A percentile compares a stretch with the other conserved stretches of the same genome.
phyloP scores from a whole-genome alignment of 495 filamentous ascomycete species.

The Trichoderma erinaceum region DNA sequence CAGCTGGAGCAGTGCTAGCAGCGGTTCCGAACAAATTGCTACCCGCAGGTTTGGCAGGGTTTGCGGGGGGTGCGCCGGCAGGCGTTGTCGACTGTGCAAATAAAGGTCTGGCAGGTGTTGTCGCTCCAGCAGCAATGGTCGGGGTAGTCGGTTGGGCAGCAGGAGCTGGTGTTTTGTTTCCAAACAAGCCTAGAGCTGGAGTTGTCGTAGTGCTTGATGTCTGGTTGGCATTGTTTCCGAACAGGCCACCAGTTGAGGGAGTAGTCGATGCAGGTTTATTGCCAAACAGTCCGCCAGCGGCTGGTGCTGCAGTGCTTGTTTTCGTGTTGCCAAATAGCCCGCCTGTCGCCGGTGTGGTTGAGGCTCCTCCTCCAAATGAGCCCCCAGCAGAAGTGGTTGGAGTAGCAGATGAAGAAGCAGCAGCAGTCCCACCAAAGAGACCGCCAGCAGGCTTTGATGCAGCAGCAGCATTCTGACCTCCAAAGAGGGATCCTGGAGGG shows the following conservation, averaged over 20 bases:
- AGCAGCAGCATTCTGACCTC: neutral
- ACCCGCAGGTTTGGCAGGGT: slow-evolving; percentile 21
- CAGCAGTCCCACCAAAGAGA: slow-evolving; percentile 23
- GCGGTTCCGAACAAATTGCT: slow-evolving; percentile 19
- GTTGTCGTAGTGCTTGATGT: slow-evolving; percentile 15
- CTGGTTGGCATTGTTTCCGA: slow-evolving; percentile 21
- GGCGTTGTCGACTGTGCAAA: slow-evolving; percentile 56
- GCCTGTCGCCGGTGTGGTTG: slow-evolving; percentile 17
- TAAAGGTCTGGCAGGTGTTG: slow-evolving; percentile 33
- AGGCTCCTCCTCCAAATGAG: slow-evolving; percentile 50
- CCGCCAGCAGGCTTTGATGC: slow-evolving; percentile 17
- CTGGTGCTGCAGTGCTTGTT: slow-evolving; percentile 35
- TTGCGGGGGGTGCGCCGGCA: slow-evolving; percentile 53
- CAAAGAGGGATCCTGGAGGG: slow-evolving; percentile 19
- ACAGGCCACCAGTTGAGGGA: slow-evolving; percentile 16
- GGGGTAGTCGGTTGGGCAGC: slow-evolving; percentile 30
- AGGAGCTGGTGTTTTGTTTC: slow-evolving; percentile 24
- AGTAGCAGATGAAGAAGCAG: slow-evolving; percentile 19
- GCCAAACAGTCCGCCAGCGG: slow-evolving; percentile 24
- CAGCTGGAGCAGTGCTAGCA: neutral
- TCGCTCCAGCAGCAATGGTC: slow-evolving; percentile 16
- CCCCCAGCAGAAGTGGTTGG: slow-evolving; percentile 30
- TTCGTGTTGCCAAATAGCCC: slow-evolving; percentile 40
- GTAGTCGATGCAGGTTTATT: neutral
- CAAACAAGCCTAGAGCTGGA: slow-evolving; percentile 21